Evolutionary conservation across 441 rosid species (phyloP), one percentile per base, ranked within the genome.

Genomic region (Populus hybrid): DNA sequence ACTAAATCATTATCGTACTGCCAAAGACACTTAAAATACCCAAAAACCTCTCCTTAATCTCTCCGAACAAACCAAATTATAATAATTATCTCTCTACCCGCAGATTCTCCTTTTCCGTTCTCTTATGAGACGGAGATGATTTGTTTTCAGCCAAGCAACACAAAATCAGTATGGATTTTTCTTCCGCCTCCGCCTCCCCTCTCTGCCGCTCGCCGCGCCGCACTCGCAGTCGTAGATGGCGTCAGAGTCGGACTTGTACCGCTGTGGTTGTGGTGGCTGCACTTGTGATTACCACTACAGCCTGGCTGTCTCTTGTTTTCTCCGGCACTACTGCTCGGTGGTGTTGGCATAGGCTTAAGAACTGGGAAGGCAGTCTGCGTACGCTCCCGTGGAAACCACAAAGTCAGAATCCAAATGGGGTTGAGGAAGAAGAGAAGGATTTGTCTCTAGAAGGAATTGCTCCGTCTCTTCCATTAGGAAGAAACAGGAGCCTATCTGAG

Each of bases 231-330:
- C 93, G 90, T 69, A 87, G 90, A 50, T 87, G 91, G 85, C 88
- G 91, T 53, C 90, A 81, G 63, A 81, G 83, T 70, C 89, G 89
- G 24, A 75, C 84, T 10, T 87, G 85, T 20, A 90, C 91, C 2
- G 91, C 90, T 2, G 84, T 85, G 3, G 83, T 90, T 34, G 88
- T 88, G 3, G 85, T 85, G 23, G 85, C 87, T 16, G 89, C 94
- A 24, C 91, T 94, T 24, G 83, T 93, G 64, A 38, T 94, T 74
- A 82, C 93, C 53, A 86, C 94, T 84, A 79, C 85, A 69, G 95
- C 93, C 10, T 94, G 99, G 97, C 85, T 93, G 38, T 93, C 94
- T 46, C 92, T 94, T 57, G 90, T 94, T 42, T 93, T 92, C 85
- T 90, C 95, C 4, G 84, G 89, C 71, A 79, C 93, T 75, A 87